Evolutionary conservation across 352 stramenopile genomes (phyloP), one percentile per base, ranked within the genome.

Genomic region (Pythium aphanidermatum): DNA sequence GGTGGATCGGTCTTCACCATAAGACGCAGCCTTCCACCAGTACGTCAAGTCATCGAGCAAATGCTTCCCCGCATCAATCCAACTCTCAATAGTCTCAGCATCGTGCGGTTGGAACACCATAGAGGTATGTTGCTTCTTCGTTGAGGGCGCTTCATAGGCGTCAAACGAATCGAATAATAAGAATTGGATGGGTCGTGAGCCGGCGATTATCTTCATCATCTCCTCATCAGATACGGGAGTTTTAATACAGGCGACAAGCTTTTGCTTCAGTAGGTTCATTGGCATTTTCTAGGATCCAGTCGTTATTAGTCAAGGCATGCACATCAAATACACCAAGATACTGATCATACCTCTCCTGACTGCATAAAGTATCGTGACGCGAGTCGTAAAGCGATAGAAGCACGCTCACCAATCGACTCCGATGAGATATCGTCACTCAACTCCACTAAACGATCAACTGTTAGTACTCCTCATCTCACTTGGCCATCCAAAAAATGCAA

Each of bases 281-380:
- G n/a, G n/a, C n/a, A n/a, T n/a, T n/a, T n/a, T n/a, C n/a, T n/a
- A n/a, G n/a, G n/a, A n/a, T n/a, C n/a, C n/a, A n/a, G 17, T 10
- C 21, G 27, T 45, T 45, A 33, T 26, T 45, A 24, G 13, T 30
- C 29, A 19, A 26, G 4, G 5, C 29, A 47, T n/a, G 26, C 27
- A 10, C 10, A 41, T 26, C 21, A 43, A 12, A 5, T 28, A 42
- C 1, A 7, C 12, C 23, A 43, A 9, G 40, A 12, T n/a, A 31
- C 30, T 25, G 16, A 11, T 25, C 51, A 26, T 35, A 60, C 52
- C 30, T 47, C 16, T 10, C 52, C 44, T 2, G 29, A 35, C 10
- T 45, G 52, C 0, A 60, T 20, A 12, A 55, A 49, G 31, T 60
- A 38, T 2, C 52, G 52, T 27, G 45, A 40, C 25, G 52, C 52